phyloP scores from a whole-genome alignment of 108 stramenopile genomes.

The Fistulifera pelliculosa region DNA sequence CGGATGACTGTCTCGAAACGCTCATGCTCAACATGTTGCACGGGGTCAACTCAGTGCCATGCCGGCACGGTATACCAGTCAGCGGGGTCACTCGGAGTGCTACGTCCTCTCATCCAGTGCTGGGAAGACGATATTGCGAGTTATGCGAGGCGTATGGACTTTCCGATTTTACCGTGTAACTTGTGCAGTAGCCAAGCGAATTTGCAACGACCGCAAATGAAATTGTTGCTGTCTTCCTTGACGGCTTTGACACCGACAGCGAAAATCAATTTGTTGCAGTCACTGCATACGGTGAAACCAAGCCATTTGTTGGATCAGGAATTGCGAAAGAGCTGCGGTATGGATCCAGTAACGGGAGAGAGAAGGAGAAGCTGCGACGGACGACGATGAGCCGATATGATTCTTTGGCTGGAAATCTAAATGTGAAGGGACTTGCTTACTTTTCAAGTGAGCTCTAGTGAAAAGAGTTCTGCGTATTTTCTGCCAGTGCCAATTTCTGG shows the following conservation, averaged over 20 bases:
- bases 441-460: too few relatives aligned
- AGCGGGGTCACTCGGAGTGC: conserved; percentile 24
- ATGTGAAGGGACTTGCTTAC: too few relatives aligned
- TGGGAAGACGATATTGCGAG: conserved; percentile 29
- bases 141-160: conserved; percentile 18
- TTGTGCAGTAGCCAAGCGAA: conserved; percentile 39
- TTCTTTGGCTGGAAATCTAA: too few relatives aligned
- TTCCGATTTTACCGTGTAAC: conserved; percentile 47
- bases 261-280: conserved; percentile 29
- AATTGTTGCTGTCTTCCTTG: conserved; percentile 23
- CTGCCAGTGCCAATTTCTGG: too few relatives aligned
- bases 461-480: too few relatives aligned
- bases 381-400: conserved; percentile 1
- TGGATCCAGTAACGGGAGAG: conserved; percentile 37
- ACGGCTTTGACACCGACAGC: conserved; percentile 26
- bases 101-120: conserved; percentile 33
- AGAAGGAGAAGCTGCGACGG: conserved; percentile 3
- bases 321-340: conserved; percentile 28
- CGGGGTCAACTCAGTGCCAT: conserved; percentile 33
- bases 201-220: conserved; percentile 34
- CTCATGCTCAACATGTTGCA: conserved; percentile 41
- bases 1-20: conserved; percentile 45
- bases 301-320: conserved; percentile 34
- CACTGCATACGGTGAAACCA: conserved; percentile 29
- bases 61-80: conserved; percentile 37